phyloP scores from a whole-genome alignment of 768 basidiomycete species.

The Lactarius sp. region DNA sequence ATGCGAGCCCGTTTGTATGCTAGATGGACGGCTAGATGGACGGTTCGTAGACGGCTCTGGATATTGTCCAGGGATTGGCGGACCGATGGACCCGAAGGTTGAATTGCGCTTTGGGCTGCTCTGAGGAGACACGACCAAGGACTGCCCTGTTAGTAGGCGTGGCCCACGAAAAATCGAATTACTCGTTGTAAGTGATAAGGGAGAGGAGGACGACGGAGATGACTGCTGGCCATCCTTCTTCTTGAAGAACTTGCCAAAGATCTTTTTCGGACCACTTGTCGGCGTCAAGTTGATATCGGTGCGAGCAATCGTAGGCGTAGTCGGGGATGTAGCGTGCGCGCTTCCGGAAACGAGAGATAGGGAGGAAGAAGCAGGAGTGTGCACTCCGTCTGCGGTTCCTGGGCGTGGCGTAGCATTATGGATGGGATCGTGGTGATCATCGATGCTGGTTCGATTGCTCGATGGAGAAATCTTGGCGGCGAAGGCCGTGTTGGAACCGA shows the following conservation, averaged over 20 bases:
- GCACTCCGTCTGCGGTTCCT: slow-evolving; percentile 8
- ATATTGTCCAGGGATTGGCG: slow-evolving; percentile 15
- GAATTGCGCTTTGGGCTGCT: slow-evolving; percentile 26
- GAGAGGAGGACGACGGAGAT: slow-evolving; percentile 14
- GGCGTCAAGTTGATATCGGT: slow-evolving; percentile 28
- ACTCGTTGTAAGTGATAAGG: slow-evolving; percentile 6
- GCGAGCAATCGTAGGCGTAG: slow-evolving; percentile 27
- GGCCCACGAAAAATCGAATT: slow-evolving; percentile 6
- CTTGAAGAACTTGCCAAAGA: slow-evolving; percentile 72
- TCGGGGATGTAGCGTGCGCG: slow-evolving; percentile 16
- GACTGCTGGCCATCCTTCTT: slow-evolving; percentile 38
- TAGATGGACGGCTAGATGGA: slow-evolving; percentile 5
- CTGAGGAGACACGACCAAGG: slow-evolving; percentile 8
- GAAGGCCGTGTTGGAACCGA: slow-evolving; percentile 38
- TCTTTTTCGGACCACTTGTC: slow-evolving; percentile 45
- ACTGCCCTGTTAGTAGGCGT: slow-evolving; percentile 11
- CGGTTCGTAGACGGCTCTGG: slow-evolving; percentile 2
- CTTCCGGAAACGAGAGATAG: slow-evolving; percentile 22
- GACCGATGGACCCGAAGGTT: slow-evolving; percentile 13
- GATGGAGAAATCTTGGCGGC: slow-evolving; percentile 17
- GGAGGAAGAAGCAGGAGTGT: slow-evolving; percentile 24
- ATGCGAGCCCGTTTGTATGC: slow-evolving; percentile 8
- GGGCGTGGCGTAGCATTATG: neutral
- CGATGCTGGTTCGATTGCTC: slow-evolving; percentile 33
- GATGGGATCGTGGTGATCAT: slow-evolving; percentile 19